These are phyloP conservation scores for Ilex asprella DNA, from an alignment of 257 asterid species.

Conservation along the genomic window DNA sequence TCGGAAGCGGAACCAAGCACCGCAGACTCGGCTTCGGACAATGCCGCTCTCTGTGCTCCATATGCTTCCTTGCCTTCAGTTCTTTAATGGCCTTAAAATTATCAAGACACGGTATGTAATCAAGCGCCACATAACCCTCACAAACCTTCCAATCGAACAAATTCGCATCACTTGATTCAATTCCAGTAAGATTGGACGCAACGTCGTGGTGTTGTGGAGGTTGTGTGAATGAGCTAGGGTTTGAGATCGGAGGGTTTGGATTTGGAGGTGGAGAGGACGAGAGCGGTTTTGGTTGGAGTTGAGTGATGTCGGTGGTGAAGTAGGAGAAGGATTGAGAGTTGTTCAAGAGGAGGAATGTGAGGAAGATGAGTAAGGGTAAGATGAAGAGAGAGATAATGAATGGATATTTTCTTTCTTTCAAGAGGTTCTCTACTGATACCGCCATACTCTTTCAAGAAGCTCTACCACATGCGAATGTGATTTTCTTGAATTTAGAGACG, in stretches of 20 bases:
- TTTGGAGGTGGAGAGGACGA: not conserved
- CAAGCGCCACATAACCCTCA: conserved; percentile 39
- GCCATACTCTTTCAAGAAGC: conserved; percentile 27
- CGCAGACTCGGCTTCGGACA: conserved; percentile 59
- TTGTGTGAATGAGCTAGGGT: not conserved
- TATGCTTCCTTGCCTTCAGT: conserved; percentile 49
- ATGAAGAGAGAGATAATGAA: conserved; percentile 60
- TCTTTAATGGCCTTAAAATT: conserved; percentile 58
- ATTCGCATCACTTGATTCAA: conserved; percentile 11
- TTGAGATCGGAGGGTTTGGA: conserved; percentile 2
- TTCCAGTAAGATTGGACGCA: not conserved
- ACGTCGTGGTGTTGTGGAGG: conserved; percentile 11
- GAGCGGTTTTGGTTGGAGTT: conserved; percentile 10
- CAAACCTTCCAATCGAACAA: conserved; percentile 61
- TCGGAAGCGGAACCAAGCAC: conserved; percentile 80
- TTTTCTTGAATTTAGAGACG: too few species aligned
- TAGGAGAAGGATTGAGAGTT: conserved; percentile 41
- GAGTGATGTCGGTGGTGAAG: conserved; percentile 29
- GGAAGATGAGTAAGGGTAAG: conserved; percentile 32
- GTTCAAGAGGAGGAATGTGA: conserved; percentile 59
- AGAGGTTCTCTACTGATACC: conserved; percentile 34
- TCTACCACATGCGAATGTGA: too few species aligned
- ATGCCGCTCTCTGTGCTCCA: conserved; percentile 96
- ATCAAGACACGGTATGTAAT: conserved; percentile 88
- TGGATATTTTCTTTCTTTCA: conserved; percentile 69